phyloP scores from a whole-genome alignment of 164 flowering plant genomes.

The Chloranthus sessilifolius region DNA sequence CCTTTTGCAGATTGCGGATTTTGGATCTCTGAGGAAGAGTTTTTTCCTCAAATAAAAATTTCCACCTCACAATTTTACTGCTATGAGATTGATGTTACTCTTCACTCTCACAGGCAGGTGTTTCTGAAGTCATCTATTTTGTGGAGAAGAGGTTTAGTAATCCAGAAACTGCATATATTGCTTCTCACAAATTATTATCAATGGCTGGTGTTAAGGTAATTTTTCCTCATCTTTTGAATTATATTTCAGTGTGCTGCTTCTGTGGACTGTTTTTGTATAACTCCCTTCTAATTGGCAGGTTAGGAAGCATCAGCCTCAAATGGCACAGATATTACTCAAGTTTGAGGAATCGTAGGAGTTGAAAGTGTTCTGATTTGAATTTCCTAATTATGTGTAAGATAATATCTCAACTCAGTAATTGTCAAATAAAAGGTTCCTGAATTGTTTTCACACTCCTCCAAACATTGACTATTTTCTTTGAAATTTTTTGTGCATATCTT shows the following conservation, averaged over 20 bases:
- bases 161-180: constrained; percentile 56
- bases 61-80: too few relatives aligned
- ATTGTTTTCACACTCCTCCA: too few relatives aligned
- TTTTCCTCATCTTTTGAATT: background rate
- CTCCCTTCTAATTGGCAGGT: constrained; percentile 34
- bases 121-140: constrained; percentile 80
- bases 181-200: constrained; percentile 72
- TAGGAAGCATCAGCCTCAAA: constrained; percentile 72
- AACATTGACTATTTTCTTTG: too few relatives aligned
- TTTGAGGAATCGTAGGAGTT: constrained; percentile 44
- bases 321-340: constrained; percentile 53
- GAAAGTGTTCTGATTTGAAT: constrained; percentile 1
- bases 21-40: too few relatives aligned
- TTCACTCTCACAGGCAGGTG: constrained; percentile 66
- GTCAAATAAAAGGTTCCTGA: too few relatives aligned
- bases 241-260: background rate
- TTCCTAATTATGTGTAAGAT: too few relatives aligned
- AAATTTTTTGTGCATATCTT: too few relatives aligned
- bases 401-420: too few relatives aligned
- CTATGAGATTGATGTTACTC: too few relatives aligned
- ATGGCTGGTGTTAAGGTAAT: constrained; percentile 87
- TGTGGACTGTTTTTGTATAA: background rate
- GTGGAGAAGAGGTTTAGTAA: constrained; percentile 66
- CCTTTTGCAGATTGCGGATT: too few relatives aligned
- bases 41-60: too few relatives aligned